Evolutionary conservation across 495 filamentous ascomycete genomes (phyloP).

Genomic region (Monascus purpureus): DNA sequence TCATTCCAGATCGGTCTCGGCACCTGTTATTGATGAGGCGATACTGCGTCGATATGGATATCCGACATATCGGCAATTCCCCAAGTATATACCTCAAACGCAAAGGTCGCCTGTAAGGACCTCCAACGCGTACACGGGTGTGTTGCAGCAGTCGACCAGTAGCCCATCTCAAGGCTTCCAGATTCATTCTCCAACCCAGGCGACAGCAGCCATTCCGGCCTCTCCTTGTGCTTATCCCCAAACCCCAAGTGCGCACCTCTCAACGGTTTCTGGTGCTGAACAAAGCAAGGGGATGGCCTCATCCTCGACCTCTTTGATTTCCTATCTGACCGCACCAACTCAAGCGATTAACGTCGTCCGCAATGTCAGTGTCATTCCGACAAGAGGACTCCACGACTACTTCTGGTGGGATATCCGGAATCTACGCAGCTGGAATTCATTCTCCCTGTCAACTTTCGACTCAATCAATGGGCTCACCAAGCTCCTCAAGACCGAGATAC

Average conservation of each 20-base stretch:
- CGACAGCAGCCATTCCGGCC: conserved; percentile 21
- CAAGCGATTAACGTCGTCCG: conserved; percentile 72
- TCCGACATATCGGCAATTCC: conserved; percentile 68
- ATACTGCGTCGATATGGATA: conserved; percentile 57
- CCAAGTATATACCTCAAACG: conserved; percentile 43
- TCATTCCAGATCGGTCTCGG: conserved; percentile 50
- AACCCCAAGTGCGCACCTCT: conserved; percentile 28
- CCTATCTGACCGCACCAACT: conserved; percentile 66
- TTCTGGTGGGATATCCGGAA: conserved; percentile 95
- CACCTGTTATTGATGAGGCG: conserved; percentile 52
- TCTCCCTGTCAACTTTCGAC: conserved; percentile 57
- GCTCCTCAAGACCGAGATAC: conserved; percentile 60
- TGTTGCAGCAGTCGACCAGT: conserved; percentile 20
- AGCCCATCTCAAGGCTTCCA: conserved; percentile 7
- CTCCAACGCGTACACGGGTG: conserved; percentile 29
- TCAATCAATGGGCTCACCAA: conserved; percentile 56
- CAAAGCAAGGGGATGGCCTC: conserved; percentile 18
- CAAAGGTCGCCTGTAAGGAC: conserved; percentile 34
- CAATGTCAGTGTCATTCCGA: conserved; percentile 55
- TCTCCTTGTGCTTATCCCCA: conserved; percentile 31
- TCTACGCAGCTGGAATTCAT: conserved; percentile 65
- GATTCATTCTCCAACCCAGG: conserved; percentile 18
- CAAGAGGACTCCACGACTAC: conserved; percentile 58
- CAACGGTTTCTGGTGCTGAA: conserved; percentile 33
- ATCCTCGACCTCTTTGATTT: conserved; percentile 53